These are phyloP conservation scores for Ramularia endophylla DNA, from an alignment of 2,329 filamentous ascomycete species.

Conservation along the genomic window DNA sequence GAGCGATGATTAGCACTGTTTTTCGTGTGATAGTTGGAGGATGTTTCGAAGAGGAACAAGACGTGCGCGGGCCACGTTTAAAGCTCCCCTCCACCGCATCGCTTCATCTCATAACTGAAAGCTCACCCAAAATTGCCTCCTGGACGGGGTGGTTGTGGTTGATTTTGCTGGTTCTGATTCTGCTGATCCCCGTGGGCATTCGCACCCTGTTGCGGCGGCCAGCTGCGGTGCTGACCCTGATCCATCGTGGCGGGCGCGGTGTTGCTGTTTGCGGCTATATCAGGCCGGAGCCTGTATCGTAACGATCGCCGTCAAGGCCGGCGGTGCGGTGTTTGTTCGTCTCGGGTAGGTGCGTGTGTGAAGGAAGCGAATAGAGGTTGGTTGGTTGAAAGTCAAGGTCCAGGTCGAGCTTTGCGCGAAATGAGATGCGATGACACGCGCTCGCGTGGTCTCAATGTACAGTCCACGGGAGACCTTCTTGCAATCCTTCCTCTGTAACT, in stretches of 20 bases:
- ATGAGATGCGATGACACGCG: too few relatives aligned
- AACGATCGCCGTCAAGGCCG: too few relatives aligned
- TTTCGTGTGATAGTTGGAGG: not conserved
- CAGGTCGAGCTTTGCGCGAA: not conserved
- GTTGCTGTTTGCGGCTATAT: too few relatives aligned
- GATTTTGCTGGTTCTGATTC: slow-evolving; percentile 19
- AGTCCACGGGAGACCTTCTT: too few relatives aligned
- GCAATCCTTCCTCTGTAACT: too few relatives aligned
- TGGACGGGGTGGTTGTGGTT: slow-evolving; percentile 23
- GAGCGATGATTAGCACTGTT: slow-evolving; percentile 6
- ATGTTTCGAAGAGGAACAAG: slow-evolving; percentile 1
- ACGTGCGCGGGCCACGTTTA: too few relatives aligned
- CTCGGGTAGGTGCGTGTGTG: slow-evolving; percentile 2
- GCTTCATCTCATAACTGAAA: not conserved
- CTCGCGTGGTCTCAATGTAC: too few relatives aligned
- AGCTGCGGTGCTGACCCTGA: slow-evolving; percentile 20
- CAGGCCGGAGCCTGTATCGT: too few relatives aligned
- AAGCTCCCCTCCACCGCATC: slow-evolving; percentile 1
- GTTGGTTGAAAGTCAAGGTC: not conserved
- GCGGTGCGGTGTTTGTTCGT: not conserved
- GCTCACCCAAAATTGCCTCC: slow-evolving; percentile 28
- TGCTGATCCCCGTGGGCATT: slow-evolving; percentile 19
- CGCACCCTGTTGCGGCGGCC: slow-evolving; percentile 23
- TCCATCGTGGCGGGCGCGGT: slow-evolving; percentile 11
- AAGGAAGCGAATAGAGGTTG: not conserved